Percentiles rank a stretch among this genome's conserved stretches.
Evolutionary conservation across 2,329 filamentous ascomycete species (phyloP).

Genomic region (Scopulariopsis brevicaulis): DNA sequence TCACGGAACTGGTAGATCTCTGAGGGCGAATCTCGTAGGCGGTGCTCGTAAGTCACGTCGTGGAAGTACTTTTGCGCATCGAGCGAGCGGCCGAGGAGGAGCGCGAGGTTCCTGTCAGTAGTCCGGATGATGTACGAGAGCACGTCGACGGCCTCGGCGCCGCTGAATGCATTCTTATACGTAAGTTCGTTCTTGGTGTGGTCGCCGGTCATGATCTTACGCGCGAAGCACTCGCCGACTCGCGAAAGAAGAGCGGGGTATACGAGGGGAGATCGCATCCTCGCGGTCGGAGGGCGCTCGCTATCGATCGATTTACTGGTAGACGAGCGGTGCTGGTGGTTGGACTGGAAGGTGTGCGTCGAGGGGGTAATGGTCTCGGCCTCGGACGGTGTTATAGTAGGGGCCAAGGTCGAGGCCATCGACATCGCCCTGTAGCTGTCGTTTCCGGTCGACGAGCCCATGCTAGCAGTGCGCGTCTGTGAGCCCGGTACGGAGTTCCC

Average conservation of each 20-base stretch:
- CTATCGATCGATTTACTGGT: slow-evolving; percentile 39
- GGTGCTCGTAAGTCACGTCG: slow-evolving; percentile 96
- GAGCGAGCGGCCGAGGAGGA: slow-evolving; percentile 80
- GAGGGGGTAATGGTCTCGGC: slow-evolving; percentile 30
- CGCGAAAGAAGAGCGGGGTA: slow-evolving; percentile 91
- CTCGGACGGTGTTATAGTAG: slow-evolving; percentile 58
- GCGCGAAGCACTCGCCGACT: slow-evolving; percentile 84
- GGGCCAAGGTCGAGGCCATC: slow-evolving; percentile 75
- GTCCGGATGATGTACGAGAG: slow-evolving; percentile 96
- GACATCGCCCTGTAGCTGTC: slow-evolving; percentile 64
- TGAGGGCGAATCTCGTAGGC: slow-evolving; percentile 81
- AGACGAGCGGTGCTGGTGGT: slow-evolving; percentile 41
- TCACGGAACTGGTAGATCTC: slow-evolving; percentile 98
- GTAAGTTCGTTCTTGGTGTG: slow-evolving; percentile 93
- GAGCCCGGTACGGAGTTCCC: slow-evolving; percentile 35
- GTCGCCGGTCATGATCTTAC: slow-evolving; percentile 76
- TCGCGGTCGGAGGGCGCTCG: slow-evolving; percentile 46
- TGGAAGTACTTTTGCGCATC: slow-evolving; percentile 99
- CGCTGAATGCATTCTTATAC: slow-evolving; percentile 95
- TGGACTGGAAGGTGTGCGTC: neutral
- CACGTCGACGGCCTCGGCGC: slow-evolving; percentile 88
- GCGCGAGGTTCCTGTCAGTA: slow-evolving; percentile 84
- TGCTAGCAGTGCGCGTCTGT: slow-evolving; percentile 49
- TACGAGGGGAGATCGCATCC: slow-evolving; percentile 68
- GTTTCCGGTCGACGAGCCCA: slow-evolving; percentile 41